These are phyloP conservation scores for Fusarium praegraminearum DNA, from an alignment of 2,329 filamentous ascomycete species.

Conservation along the genomic window DNA sequence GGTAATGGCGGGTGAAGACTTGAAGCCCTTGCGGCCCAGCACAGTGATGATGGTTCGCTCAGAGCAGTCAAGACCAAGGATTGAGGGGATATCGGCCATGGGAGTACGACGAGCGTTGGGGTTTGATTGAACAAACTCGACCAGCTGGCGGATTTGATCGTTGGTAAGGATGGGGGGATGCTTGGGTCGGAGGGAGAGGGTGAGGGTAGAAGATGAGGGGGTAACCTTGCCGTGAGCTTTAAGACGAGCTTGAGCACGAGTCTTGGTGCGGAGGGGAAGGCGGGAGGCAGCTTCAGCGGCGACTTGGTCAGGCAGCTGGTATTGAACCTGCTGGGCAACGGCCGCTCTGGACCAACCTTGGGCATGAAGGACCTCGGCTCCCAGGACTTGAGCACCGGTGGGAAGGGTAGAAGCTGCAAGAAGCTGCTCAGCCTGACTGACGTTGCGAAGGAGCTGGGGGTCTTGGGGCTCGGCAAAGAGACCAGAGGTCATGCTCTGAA, in stretches of 20 bases:
- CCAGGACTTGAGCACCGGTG: neutral
- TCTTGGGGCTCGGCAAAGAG: neutral
- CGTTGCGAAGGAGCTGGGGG: slow-evolving; percentile 3
- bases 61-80: slow-evolving; percentile 18
- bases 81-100: slow-evolving; percentile 7
- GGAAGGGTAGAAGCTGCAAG: neutral
- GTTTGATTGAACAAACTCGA: slow-evolving; percentile 28
- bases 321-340: slow-evolving; percentile 1
- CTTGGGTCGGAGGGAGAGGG: neutral
- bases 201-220: neutral
- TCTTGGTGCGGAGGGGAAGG: neutral
- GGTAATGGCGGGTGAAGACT: slow-evolving; percentile 19
- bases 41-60: slow-evolving; percentile 13
- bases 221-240: neutral
- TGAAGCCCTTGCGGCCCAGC: slow-evolving; percentile 25
- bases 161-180: neutral
- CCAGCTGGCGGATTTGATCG: slow-evolving; percentile 7
- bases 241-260: neutral
- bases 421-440: slow-evolving; percentile 7
- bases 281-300: slow-evolving; percentile 1
- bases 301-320: neutral
- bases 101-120: slow-evolving; percentile 22
- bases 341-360: neutral
- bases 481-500: neutral
- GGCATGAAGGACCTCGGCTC: slow-evolving; percentile 4